Base-by-base conservation (phyloP, 2,329 filamentous ascomycete genomes). In the Fusarium solani-melongenae region DNA sequence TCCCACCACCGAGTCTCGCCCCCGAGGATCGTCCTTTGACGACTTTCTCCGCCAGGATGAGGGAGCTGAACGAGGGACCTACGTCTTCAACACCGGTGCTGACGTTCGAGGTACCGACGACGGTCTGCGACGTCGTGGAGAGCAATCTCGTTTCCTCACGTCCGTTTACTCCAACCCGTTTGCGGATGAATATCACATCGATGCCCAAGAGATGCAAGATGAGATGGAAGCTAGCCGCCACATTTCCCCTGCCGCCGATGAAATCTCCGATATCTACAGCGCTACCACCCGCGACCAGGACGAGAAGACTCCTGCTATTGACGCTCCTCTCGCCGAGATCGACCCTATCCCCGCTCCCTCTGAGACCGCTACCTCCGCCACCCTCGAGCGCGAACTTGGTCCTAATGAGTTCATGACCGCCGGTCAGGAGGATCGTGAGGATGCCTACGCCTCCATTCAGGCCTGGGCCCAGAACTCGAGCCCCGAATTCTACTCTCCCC, bases 371-470 rank as follows among this genome's bases (percentile, higher is more conserved):
- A 76, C 78, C 20, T 77, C 79, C 17, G 76, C 73, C 10, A 80
- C 81, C 2, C 79, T 85, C 4, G 86, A 87, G 58, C 79, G 76
- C 12, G 77, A 79, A 63, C 77, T 81, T 8, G 73, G 71, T 7
- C 79, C 83, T 8, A 82, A 88, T 67, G 87, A 89, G 74, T 89
- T 84, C 80, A 86, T 88, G 83, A 87, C 88, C 0, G 86, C 87
- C 10, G 85, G 86, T 46, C 84, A 88, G 73, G 83, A 86, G 4
- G 82, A 86, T 64, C 80, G 79, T 22, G 78, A 83, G 15, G 85
- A 87, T 15, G 86, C 88, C 2, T 91, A 88, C 76, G 87, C 87
- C 53, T 90, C 89, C 2, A 92, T 92, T 73, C 89, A 92, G 77
- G 90, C 90, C 0, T 92, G 90, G 90, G 90, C 90, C 1, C 86